Evolutionary conservation across 768 basidiomycete species (phyloP), one percentile per base, ranked within the genome.

Genomic region (Suillus variegatus): DNA sequence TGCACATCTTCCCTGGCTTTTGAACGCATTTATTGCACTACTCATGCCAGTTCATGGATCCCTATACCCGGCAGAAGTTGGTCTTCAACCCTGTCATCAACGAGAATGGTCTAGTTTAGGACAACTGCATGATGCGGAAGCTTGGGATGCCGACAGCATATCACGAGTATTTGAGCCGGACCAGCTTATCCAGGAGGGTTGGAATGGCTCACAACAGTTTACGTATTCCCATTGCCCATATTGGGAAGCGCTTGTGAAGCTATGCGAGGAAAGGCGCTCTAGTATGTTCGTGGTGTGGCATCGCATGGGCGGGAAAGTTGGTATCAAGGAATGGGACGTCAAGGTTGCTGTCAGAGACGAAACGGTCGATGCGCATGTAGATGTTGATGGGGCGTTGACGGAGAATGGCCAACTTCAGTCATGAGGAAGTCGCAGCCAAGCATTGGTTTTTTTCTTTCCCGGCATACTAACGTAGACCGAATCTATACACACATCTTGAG

Each of bases 1-100:
- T 70, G 81, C 89, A 65, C 91, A 95, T 70, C 83, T 95, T n/a
- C 94, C 94, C 7, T 94, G 88, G 80, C 72, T 93, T 60, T 72
- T 94, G 60, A 86, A 85, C 62, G 82, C 86, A 1, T 94, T 94
- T 77, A 89, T 87, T 82, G 92, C 89, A 69, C 75, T 93, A 69
- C 88, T 94, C 72, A 85, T 80, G 68, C 91, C 93, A 2, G n/a
- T 89, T 95, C 73, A 85, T 95, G 62, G 94, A 96, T 77, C 92
- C 94, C 2, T 74, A 93, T 65, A 94, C 93, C 0, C 86, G 88
- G 40, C 75, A 82, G 46, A 93, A 93, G 76, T 82, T 93, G 76
- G 83, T 87, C 65, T 92, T 93, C 76, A 93, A 93, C 70, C 90
- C 90, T 2, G 75, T 76, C 16, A 40, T 61, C 7, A 72, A 75